Evolutionary conservation across 352 stramenopile genomes (phyloP), one percentile per base, ranked within the genome.

Genomic region (Pythium dissotocum): DNA sequence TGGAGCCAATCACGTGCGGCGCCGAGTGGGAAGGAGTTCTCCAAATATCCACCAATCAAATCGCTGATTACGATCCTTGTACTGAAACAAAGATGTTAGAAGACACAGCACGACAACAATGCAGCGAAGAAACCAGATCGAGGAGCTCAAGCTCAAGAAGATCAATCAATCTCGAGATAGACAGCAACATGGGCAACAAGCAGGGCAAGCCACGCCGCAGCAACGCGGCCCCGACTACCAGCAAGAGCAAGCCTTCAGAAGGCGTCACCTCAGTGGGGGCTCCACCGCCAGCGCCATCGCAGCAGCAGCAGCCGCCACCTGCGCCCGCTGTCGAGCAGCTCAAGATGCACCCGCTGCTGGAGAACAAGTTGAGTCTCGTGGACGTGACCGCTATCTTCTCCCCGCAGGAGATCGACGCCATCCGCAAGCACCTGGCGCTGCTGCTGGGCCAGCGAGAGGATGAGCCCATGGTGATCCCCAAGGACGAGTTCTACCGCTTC

Each of bases 401-500:
- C 14, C 79, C 79, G 62, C 75, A 87, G 21, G 88, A 95, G 46
- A 91, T 95, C 73, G 73, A 89, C 21, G 82, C 77, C 6, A 93
- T 95, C 65, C 85, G 86, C 54, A 87, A 89, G 28, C 85, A 95
- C 70, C 62, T 92, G 65, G 73, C 84, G 28, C 73, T 75, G 1
- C 84, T 95, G 26, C 65, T 95, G 14, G 74, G 78, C 2, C 86
- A 92, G 68, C 73, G 75, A 49, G 83, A 91, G 62, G 82, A 80
- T 53, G 86, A 93, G 64, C 73, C 80, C 1, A 84, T 95, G 33
- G 72, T 85, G 51, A 95, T 95, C 64, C 83, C 83, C 24, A 90
- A 90, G 69, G 88, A 94, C 54, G 88, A 95, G 65, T 95, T 95
- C 65, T 92, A 92, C 71, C 83, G 85, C 49, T 93, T 95, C 67